phyloP scores from a whole-genome alignment of 345 rosid genomes.

The Cochlearia excelsa region DNA sequence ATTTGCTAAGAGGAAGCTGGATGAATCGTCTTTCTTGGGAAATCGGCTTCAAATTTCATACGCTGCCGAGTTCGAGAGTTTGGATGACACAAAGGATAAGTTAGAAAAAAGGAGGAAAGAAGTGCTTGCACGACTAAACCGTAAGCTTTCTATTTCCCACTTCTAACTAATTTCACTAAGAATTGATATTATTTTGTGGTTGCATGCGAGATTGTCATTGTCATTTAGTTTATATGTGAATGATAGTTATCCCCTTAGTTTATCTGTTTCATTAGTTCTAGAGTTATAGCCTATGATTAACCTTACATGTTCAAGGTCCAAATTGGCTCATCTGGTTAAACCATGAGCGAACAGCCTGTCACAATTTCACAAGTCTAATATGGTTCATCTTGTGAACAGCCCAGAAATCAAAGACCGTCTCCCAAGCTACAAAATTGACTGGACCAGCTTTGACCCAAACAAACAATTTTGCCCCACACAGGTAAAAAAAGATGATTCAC shows the following conservation, averaged over 20 bases:
- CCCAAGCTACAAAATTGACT: constrained; percentile 20
- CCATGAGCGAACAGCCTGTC: too few relatives aligned
- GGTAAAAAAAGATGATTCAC: constrained; percentile 10
- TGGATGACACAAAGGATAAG: constrained; percentile 70
- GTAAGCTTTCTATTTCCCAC: constrained; percentile 40
- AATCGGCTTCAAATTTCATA: constrained; percentile 65
- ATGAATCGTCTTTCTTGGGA: constrained; percentile 72
- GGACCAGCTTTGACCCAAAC: constrained; percentile 13
- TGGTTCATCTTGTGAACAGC: constrained; percentile 25
- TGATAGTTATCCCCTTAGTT: not conserved
- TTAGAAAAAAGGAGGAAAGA: constrained; percentile 77
- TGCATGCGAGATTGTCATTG: not conserved
- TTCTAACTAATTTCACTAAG: not conserved
- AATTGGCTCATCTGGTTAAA: not conserved
- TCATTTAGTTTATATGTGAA: constrained; percentile 11
- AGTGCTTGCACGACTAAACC: constrained; percentile 56
- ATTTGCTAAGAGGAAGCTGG: constrained; percentile 90
- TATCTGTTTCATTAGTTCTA: not conserved
- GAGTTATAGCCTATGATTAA: too few relatives aligned
- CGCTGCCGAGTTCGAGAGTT: constrained; percentile 76
- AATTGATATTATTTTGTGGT: not conserved
- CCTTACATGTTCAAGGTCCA: too few relatives aligned
- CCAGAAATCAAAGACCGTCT: constrained; percentile 18
- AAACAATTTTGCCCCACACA: constrained; percentile 8
- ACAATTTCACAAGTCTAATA: constrained; percentile 4